phyloP scores from a whole-genome alignment of 169 alveolate species.

The Cryptosporidium xiaoi region DNA sequence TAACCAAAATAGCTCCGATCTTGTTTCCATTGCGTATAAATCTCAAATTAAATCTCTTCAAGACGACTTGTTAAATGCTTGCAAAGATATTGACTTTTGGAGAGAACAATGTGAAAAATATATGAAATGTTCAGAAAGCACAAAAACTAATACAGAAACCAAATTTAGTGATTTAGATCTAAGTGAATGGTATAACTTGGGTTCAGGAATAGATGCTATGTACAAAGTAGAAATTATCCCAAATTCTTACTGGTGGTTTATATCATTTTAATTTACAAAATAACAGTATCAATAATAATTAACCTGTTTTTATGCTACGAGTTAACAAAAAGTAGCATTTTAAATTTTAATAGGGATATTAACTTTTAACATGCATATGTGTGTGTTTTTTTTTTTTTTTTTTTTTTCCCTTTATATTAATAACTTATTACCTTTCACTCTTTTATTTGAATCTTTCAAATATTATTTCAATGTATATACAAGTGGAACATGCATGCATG shows the following conservation, averaged over 20 bases:
- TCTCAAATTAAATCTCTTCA: slow-evolving; percentile 68
- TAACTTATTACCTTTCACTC: no score
- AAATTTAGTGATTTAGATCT: slow-evolving; percentile 10
- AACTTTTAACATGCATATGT: no score
- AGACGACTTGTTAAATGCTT: slow-evolving; percentile 55
- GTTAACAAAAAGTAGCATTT: no score
- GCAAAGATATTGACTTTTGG: slow-evolving; percentile 74
- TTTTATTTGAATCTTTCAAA: no score
- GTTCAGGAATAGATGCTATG: slow-evolving; percentile 37
- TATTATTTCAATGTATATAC: background rate
- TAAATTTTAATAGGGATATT: no score
- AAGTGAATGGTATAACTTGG: slow-evolving; percentile 58
- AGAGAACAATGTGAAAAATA: slow-evolving; percentile 34
- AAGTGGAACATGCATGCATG: slow-evolving; percentile 22
- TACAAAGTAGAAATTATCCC: slow-evolving; percentile 40
- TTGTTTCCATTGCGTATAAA: slow-evolving; percentile 50
- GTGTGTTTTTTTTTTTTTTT: no score
- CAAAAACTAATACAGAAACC: background rate
- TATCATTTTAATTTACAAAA: slow-evolving; percentile 13
- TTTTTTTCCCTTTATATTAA: no score
- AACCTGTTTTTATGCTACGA: no score
- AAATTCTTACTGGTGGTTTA: slow-evolving; percentile 73
- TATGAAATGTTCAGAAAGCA: background rate
- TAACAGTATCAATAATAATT: no score
- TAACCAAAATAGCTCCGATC: slow-evolving; percentile 35